Evolutionary conservation across 768 basidiomycete genomes (phyloP), one percentile per base, ranked within the genome.

Genomic region (Rhizopogon vinicolor): DNA sequence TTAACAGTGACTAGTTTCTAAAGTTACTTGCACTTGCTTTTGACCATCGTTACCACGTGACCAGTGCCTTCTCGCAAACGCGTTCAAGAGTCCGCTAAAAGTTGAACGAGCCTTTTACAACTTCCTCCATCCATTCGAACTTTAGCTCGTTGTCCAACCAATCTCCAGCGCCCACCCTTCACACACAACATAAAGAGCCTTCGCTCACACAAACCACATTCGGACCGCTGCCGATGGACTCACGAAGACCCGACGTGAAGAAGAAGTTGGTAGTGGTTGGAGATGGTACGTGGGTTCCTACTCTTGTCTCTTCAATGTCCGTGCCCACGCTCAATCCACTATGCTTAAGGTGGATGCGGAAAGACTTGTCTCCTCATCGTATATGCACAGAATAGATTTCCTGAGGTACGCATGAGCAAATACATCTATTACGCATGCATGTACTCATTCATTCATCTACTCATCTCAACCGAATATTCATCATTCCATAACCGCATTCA

Each of bases 341-440:
- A 57, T 53, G 54, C 63, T 69, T 59, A 66, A 89, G 87, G 88
- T 72, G 88, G 89, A 57, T 91, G 90, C 67, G 90, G 89, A 65
- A 92, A 96, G 83, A 97, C 94, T 45, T 96, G 94, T 80, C 79
- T 96, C 57, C 83, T 97, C 63, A 97, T 97, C 65, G 93, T 95
- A 39, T 97, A 97, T 67, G 93, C 94, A 22, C 92, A 96, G 73
- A 97, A 96, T 69, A 83, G 93, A 41, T 97, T 96, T 66, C 93
- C 94, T 43, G 94, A 96, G 82, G 93, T 95, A 75, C 67, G 81
- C 66, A 55, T 57, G 62, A 49, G 31, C 56, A 50, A 37, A 37
- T 37, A 13, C 35, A 7, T 33, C 31, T 35, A 44, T 51, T 49
- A 51, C 44, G 44, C 35, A 52, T 48, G 56, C 40, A 54, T 48